Percentiles rank a stretch among this genome's conserved stretches.
Conservation (phyloP, 169 alveolate genomes). For the Fabrea salina region DNA sequence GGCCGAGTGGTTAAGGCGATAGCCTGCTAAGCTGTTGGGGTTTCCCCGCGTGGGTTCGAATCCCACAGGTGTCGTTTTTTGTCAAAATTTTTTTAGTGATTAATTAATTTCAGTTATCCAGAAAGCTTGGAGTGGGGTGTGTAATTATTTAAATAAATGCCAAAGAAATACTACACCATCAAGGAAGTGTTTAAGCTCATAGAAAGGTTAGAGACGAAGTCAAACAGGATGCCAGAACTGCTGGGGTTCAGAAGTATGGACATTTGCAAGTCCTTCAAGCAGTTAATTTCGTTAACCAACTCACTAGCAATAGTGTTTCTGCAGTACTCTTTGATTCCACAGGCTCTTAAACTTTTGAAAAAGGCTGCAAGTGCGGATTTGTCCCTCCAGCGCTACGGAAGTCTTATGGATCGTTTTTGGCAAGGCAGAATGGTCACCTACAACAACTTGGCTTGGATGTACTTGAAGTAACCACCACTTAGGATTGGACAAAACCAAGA, state of each 20-base stretch:
- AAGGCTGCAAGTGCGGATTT: background rate
- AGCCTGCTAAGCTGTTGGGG: slow-evolving; percentile 84
- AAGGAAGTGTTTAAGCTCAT: background rate
- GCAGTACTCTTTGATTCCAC: background rate
- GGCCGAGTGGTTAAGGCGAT: slow-evolving; percentile 88
- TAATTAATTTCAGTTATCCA: no score
- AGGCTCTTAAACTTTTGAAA: background rate
- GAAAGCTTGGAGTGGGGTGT: no score
- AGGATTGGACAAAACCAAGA: background rate
- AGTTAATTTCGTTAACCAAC: slow-evolving; percentile 14
- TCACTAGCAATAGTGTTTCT: slow-evolving; percentile 18
- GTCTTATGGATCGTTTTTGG: background rate
- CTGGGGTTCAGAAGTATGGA: slow-evolving; percentile 23
- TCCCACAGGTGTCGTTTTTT: slow-evolving; percentile 80
- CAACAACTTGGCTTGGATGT: slow-evolving; percentile 26
- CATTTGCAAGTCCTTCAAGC: slow-evolving; percentile 9
- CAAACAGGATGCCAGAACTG: background rate
- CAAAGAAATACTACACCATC: background rate
- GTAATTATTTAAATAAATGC: no score
- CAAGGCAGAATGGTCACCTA: slow-evolving; percentile 11
- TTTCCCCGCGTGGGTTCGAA: slow-evolving; percentile 83
- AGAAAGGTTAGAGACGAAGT: background rate
- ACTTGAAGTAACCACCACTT: background rate
- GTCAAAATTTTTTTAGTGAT: no score
- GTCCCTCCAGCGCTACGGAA: background rate